These are phyloP conservation scores for Hirsutella minnesotensis DNA, from an alignment of 2,329 filamentous ascomycete species.

Conservation along the genomic window DNA sequence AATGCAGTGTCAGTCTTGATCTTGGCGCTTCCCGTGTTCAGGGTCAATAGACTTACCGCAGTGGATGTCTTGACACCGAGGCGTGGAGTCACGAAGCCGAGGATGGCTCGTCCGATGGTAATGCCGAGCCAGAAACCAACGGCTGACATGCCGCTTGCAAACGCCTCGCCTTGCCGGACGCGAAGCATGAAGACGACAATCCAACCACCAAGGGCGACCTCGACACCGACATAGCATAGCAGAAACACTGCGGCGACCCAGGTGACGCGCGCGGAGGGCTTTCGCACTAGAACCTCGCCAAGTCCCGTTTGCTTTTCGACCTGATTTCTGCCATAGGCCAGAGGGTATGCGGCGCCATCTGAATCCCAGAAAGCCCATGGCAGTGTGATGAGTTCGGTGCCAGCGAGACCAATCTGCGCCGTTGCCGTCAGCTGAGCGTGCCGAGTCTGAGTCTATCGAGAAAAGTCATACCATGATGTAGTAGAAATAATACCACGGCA, in stretches of 20 bases:
- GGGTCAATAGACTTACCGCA: conserved; percentile 10
- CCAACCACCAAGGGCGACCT: conserved; percentile 66
- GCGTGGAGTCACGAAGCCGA: conserved; percentile 59
- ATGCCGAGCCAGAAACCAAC: conserved; percentile 75
- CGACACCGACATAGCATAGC: conserved; percentile 61
- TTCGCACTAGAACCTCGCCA: conserved; percentile 25
- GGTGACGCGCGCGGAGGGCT: conserved; percentile 36
- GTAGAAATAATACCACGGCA: conserved; percentile 59
- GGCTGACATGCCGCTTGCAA: conserved; percentile 54
- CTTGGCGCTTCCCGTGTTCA: too few relatives aligned
- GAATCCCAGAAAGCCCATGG: conserved; percentile 44
- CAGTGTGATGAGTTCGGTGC: conserved; percentile 42
- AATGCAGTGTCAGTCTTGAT: conserved; percentile 39
- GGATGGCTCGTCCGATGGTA: conserved; percentile 51
- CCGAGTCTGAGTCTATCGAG: background rate
- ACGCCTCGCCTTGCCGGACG: conserved; percentile 43
- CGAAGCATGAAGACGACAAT: conserved; percentile 61
- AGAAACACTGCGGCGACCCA: conserved; percentile 60
- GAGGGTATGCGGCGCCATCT: conserved; percentile 40
- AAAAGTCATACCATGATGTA: conserved; percentile 50
- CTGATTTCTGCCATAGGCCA: background rate
- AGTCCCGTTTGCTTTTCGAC: conserved; percentile 2
- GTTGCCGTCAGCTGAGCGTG: conserved; percentile 4
- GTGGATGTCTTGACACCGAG: conserved; percentile 57
- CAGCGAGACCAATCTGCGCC: conserved; percentile 29